Evolutionary conservation across 1,284 basidiomycete genomes (phyloP).

Genomic region (Gomphus sp.): DNA sequence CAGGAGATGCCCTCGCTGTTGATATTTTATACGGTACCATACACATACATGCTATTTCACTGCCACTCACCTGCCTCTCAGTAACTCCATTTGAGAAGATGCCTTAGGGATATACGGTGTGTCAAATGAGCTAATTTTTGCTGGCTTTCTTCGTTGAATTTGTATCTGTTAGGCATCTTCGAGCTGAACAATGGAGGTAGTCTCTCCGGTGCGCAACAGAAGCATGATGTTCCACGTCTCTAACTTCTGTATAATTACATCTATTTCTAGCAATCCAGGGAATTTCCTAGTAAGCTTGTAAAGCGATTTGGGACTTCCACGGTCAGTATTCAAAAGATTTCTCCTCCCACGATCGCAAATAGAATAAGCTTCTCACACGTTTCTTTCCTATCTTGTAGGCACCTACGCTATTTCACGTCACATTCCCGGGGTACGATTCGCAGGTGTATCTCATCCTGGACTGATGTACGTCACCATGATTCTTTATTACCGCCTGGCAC

Average conservation of each 20-base stretch:
- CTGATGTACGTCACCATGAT: constrained; percentile 30
- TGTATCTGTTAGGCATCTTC: constrained; percentile 48
- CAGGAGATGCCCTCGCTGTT: constrained; percentile 67
- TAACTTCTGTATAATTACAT: background rate
- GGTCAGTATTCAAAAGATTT: constrained; percentile 24
- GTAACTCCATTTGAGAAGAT: constrained; percentile 66
- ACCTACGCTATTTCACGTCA: constrained; percentile 64
- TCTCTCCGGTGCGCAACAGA: constrained; percentile 52
- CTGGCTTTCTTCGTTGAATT: constrained; percentile 7
- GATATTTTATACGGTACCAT: constrained; percentile 62
- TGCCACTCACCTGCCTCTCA: constrained; percentile 17
- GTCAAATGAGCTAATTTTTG: constrained; percentile 14
- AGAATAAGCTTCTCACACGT: constrained; percentile 3
- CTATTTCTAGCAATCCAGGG: constrained; percentile 37
- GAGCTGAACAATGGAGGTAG: constrained; percentile 71
- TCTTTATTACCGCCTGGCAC: no score
- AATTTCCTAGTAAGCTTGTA: constrained; percentile 65
- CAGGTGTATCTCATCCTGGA: constrained; percentile 70
- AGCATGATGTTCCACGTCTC: background rate
- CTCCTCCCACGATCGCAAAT: background rate
- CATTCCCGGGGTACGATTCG: constrained; percentile 72
- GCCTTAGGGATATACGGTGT: constrained; percentile 74
- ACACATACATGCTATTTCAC: background rate
- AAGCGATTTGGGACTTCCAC: constrained; percentile 76
- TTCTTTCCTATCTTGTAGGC: constrained; percentile 24